Percentiles rank a stretch among this genome's conserved stretches.
These are phyloP conservation scores for Solanum hybrid DNA, from an alignment of 305 asterid species.

Conservation along the genomic window DNA sequence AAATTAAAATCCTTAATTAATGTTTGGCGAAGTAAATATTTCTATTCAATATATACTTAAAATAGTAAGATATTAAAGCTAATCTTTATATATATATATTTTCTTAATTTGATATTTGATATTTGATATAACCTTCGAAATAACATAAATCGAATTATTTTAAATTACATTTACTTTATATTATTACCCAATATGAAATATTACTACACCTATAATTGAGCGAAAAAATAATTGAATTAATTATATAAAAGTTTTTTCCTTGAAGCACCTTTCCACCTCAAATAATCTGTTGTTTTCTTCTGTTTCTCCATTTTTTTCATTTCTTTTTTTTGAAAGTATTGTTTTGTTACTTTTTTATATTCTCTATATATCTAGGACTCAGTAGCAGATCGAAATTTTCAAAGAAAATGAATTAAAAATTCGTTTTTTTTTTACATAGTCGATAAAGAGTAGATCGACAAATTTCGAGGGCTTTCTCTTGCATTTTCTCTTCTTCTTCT, in stretches of 20 bases:
- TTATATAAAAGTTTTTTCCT: background rate
- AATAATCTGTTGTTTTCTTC: background rate
- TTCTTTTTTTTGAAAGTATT: background rate
- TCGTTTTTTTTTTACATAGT: background rate
- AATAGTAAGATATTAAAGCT: background rate
- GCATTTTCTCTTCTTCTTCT: background rate
- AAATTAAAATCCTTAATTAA: background rate
- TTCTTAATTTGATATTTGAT: background rate
- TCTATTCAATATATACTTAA: background rate
- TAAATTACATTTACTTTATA: background rate
- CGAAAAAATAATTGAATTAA: background rate
- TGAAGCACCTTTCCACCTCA: background rate
- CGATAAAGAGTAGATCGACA: conserved; percentile 17
- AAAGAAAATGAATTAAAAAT: background rate
- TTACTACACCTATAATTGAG: background rate
- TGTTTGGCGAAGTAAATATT: background rate
- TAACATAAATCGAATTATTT: background rate
- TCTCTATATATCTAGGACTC: background rate
- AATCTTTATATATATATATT: background rate
- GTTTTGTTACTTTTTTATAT: background rate
- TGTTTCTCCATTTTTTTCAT: background rate
- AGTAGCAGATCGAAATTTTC: background rate
- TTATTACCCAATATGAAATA: background rate
- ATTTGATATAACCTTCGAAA: background rate
- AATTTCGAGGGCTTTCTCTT: conserved; percentile 1